A percentile compares a stretch with the other conserved stretches of the same genome.
Evolutionary conservation across 2,329 filamentous ascomycete species (phyloP).

Genomic region (Chrysoporthe cubensis): DNA sequence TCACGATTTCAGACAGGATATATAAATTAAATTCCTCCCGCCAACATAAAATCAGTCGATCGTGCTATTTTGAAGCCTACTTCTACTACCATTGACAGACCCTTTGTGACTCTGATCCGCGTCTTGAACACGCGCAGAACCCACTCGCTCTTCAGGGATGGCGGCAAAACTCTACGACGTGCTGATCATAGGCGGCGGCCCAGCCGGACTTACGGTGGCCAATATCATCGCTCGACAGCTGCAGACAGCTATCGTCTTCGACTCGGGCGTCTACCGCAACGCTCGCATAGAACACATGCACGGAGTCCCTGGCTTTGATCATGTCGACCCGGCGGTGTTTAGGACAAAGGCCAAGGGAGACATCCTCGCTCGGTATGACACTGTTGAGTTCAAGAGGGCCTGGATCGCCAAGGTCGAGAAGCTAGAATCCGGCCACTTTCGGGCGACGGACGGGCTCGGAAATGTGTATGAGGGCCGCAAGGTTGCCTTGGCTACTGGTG

Average conservation of each 20-base stretch:
- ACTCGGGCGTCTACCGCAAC: slow-evolving; percentile 56
- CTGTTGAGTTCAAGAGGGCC: slow-evolving; percentile 36
- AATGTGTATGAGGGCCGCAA: slow-evolving; percentile 52
- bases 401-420: slow-evolving; percentile 35
- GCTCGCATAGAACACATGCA: slow-evolving; percentile 53
- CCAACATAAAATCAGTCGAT: not conserved
- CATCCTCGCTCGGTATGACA: slow-evolving; percentile 40
- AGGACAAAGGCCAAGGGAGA: slow-evolving; percentile 41
- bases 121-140: not conserved
- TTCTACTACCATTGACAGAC: not conserved
- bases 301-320: slow-evolving; percentile 46
- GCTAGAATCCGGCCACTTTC: slow-evolving; percentile 22
- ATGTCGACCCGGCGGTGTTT: slow-evolving; percentile 41
- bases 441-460: slow-evolving; percentile 44
- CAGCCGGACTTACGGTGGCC: slow-evolving; percentile 53
- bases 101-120: not conserved
- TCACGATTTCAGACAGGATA: not conserved
- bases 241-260: slow-evolving; percentile 52
- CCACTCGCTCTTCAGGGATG: not conserved
- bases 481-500: slow-evolving; percentile 59
- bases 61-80: not conserved
- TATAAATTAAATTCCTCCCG: not conserved
- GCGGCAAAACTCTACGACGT: slow-evolving; percentile 29
- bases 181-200: slow-evolving; percentile 58
- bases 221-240: slow-evolving; percentile 53